Base-by-base conservation (phyloP, 768 basidiomycete genomes). In the Auricularia cornea region DNA sequence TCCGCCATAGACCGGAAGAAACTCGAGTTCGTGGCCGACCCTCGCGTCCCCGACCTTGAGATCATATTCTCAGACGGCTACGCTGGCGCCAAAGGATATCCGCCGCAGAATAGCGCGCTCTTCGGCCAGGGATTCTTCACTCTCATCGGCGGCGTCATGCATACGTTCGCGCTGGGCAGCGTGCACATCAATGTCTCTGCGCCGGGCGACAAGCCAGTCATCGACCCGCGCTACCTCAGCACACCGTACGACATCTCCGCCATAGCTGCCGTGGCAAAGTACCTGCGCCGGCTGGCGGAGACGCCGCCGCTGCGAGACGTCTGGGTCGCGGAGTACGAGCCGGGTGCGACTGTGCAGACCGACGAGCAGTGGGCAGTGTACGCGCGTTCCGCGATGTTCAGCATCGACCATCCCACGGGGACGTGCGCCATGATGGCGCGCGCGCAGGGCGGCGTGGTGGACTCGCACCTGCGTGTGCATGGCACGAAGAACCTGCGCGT, bases 371-470 rank as follows among this genome's bases (percentile, higher is more conserved):
- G 82, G 75, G 82, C 86, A 41, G 69, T 70, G 3, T 89, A 81
- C 80, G 64, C 51, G 48, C 48, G 48, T 31, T 33, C 28, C n/a
- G 23, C 18, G 8, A 20, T 35, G 3, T 16, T 65, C 64, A 59
- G 74, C 73, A 54, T 52, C 70, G 85, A 74, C 73, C 88, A 90
- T 70, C 86, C 87, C 2, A 73, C 78, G 32, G 78, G 79, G 29
- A 80, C 84, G 11, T 82, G 80, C 70, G 76, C 83, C 6, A 86
- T 87, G 84, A 71, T 86, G 59, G 83, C 85, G 2, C 73, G 73
- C 63, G 70, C 70, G 31, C 73, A 74, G 40, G 84, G 79, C n/a
- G 85, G 85, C 59, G 85, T 87, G 52, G 84, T 87, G 57, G 79
- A 84, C 67, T 72, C 78, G 57, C 72, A 80, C 44, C 72, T 87